Evolutionary conservation across 2,329 filamentous ascomycete species (phyloP), one percentile per base, ranked within the genome.

Genomic region (Talaromyces amestolkiae): DNA sequence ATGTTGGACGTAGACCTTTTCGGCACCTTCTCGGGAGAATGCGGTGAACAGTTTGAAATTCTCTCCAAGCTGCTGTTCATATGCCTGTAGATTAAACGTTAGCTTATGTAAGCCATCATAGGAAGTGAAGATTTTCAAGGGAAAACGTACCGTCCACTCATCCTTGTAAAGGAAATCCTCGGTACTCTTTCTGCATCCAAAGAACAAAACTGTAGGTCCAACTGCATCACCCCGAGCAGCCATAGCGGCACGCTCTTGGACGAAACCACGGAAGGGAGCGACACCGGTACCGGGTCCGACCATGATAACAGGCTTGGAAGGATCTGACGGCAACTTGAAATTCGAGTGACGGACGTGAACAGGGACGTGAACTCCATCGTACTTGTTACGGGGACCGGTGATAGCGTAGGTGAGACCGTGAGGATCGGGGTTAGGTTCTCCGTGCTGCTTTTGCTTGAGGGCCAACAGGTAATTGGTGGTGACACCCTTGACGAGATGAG

Each of bases 1-100:
- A 80, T 99, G 93, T 81, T 99, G 95, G 24, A 99, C 95, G 75
- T 99, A 99, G 43, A 99, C 91, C 82, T 99, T 99, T 78, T 95
- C 86, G 51, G 88, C 78, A 0, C 86, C 84, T 69, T 97, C 92
- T 70, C 95, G 89, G n/a, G 95, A 99, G 80, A 99, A 99, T 49
- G 95, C 95, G 15, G 91, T 96, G 77, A 97, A 86, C 70, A 99
- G 83, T 77, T 93, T 90, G 73, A 99, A 95, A 54, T 90, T 91
- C 79, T 96, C 92, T 67, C 93, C 93, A 53, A 99, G 86, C 64
- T 85, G 86, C 72, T 92, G 83, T 78, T 93, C 89, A 81, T 92
- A 96, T 81, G 91, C 84, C 93, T 97, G 71, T 41, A 67, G 13
- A 65, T 63, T 61, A 58, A 63, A 56, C 69, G 72, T 77, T 58